phyloP scores from a whole-genome alignment of 495 filamentous ascomycete genomes.

The Podospora bellae-mahoneyi region DNA sequence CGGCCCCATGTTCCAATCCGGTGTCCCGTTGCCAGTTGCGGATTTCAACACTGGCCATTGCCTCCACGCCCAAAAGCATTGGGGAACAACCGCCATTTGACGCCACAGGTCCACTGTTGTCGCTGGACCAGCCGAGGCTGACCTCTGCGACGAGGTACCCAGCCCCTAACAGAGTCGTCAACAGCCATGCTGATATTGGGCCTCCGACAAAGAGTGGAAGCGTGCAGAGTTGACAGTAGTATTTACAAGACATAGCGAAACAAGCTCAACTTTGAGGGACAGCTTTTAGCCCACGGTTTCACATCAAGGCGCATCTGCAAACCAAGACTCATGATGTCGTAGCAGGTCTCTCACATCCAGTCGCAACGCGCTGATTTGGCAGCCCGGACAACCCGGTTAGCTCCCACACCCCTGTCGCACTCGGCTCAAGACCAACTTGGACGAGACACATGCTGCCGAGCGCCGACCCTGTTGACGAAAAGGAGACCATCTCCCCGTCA shows the following conservation, averaged over 20 bases:
- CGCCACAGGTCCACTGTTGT: slow-evolving; percentile 14
- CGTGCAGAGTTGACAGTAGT: not conserved
- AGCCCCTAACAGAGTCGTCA: not conserved
- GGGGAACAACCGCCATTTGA: not conserved
- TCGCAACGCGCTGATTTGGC: not conserved
- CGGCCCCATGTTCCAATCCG: slow-evolving; percentile 4
- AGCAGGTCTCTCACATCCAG: not conserved
- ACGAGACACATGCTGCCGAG: slow-evolving; percentile 30
- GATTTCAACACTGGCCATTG: slow-evolving; percentile 10
- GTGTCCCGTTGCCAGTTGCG: not conserved
- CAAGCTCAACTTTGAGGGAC: not conserved
- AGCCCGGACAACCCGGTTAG: slow-evolving; percentile 11
- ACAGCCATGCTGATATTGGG: not conserved
- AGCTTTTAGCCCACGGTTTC: not conserved
- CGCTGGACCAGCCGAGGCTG: slow-evolving; percentile 22
- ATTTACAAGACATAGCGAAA: not conserved
- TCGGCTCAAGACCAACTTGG: slow-evolving; percentile 21
- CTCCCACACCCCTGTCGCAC: slow-evolving; percentile 21
- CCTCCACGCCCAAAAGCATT: not conserved
- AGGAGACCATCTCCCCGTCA: slow-evolving; percentile 19
- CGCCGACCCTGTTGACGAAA: slow-evolving; percentile 27
- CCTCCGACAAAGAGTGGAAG: not conserved
- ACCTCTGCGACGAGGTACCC: slow-evolving; percentile 10
- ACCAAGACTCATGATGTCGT: not conserved
- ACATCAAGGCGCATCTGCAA: not conserved